A percentile compares a stretch with the other conserved stretches of the same genome.
Evolutionary conservation across 2,329 filamentous ascomycete genomes (phyloP).

Genomic region (Penicillium brasilianum): DNA sequence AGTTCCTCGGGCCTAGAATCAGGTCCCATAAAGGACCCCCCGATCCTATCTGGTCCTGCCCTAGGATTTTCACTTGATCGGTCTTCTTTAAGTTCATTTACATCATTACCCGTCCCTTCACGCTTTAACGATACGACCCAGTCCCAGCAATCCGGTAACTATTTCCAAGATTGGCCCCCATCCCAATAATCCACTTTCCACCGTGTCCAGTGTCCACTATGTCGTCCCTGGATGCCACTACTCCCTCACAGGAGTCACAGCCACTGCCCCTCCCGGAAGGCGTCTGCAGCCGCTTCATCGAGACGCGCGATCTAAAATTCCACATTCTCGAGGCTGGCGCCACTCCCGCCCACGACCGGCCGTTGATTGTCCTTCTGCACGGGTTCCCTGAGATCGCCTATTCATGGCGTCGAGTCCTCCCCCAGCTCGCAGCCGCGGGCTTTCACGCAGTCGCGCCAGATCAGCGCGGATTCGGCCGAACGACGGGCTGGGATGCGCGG

Average conservation of each 20-base stretch:
- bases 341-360: conserved; percentile 46
- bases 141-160: conserved; percentile 5
- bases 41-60: not conserved
- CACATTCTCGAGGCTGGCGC: conserved; percentile 64
- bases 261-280: conserved; percentile 61
- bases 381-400: conserved; percentile 72
- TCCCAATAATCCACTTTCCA: not conserved
- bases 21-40: not conserved
- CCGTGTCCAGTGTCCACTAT: not conserved
- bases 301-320: conserved; percentile 65
- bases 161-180: not conserved
- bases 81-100: not conserved
- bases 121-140: not conserved
- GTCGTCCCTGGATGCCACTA: conserved; percentile 19
- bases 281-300: conserved; percentile 61
- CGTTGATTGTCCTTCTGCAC: conserved; percentile 66
- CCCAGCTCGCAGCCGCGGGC: conserved; percentile 61
- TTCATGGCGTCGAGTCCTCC: conserved; percentile 70
- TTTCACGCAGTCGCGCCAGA: conserved; percentile 72
- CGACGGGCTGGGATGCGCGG: conserved; percentile 63
- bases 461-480: conserved; percentile 71
- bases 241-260: conserved; percentile 12
- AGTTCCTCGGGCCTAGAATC: not conserved
- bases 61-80: not conserved
- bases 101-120: conserved; percentile 1